Base-by-base conservation (phyloP, 2,329 filamentous ascomycete species). In the Epichloe gansuensis region DNA sequence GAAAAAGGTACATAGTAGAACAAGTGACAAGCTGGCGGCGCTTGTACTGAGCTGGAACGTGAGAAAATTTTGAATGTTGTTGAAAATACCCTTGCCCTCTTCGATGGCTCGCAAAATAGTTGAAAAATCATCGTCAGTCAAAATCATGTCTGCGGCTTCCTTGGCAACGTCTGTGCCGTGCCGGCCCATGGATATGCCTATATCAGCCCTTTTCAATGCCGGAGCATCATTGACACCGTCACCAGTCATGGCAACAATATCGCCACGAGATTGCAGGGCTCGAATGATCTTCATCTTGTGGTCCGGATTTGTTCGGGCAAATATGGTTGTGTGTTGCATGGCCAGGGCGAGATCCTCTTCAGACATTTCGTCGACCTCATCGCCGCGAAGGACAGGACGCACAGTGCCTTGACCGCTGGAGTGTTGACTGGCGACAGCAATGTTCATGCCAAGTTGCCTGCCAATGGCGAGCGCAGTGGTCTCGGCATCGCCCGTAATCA, bases 41-140 rank as follows among this genome's bases (percentile, higher is more conserved):
- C 90, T 96, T 47, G 93, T 98, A 69, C 91, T 96, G 54, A 98
- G 80, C 72, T 98, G 94, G 71, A 98, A 98, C 0, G 93, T 97
- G 57, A 98, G 78, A 71, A 98, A 98, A 69, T 98, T 98, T 66
- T 98, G 93, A 59, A 98, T 97, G 68, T 98, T 98, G 78, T 93
- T 95, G 71, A 98, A 98, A 60, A 98, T 98, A 52, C 91, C 93
- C 69, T 98, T 98, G 69, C 93, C 94, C 72, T 98, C 93, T 68
- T 98, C 93, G 56, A 98, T 98, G 34, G 93, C 93, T 55, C 84
- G 87, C 11, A 98, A 77, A 57, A 98, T 98, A 5, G 88, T 93
- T 0, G 86, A 88, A 66, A 94, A 93, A 68, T 93, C 86, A 66
- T 94, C 88, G 60, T 93, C 87, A 0, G 88, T 93, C 50, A 94